A percentile compares a stretch with the other conserved stretches of the same genome.
phyloP scores from a whole-genome alignment of 1,139 yeast genomes.

The Debaryomyces coudertii region DNA sequence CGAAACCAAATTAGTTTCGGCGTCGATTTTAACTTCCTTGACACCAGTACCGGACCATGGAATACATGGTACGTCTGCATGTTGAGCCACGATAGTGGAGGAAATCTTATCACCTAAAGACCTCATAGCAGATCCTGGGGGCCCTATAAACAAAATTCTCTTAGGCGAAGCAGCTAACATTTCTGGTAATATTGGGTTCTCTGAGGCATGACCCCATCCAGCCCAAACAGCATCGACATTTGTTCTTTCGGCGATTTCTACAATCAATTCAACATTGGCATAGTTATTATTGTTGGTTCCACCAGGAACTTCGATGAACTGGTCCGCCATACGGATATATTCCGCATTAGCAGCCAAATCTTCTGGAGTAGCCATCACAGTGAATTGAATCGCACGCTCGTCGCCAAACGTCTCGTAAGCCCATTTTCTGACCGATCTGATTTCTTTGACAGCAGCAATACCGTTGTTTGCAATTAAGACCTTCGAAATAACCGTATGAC shows the following conservation, averaged over 20 bases:
- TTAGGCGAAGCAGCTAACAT: conserved; percentile 87
- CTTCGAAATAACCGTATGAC: conserved; percentile 91
- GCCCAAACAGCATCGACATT: conserved; percentile 99
- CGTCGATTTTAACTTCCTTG: conserved; percentile 72
- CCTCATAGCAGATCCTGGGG: conserved; percentile 98
- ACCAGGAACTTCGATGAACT: conserved; percentile 97
- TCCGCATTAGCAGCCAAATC: conserved; percentile 97
- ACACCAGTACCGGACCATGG: conserved; percentile 99
- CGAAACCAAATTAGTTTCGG: conserved; percentile 75
- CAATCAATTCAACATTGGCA: conserved; percentile 96
- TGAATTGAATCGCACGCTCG: conserved; percentile 90
- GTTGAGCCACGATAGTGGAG: conserved; percentile 97
- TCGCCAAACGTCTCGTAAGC: conserved; percentile 97
- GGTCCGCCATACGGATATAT: conserved; percentile 98
- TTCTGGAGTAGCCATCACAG: conserved; percentile 99
- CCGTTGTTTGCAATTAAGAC: conserved; percentile 96
- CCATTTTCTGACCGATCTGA: conserved; percentile 97
- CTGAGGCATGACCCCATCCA: conserved; percentile 99
- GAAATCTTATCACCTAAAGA: conserved; percentile 98
- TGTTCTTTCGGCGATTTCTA: conserved; percentile 95
- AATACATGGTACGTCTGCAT: conserved; percentile 95
- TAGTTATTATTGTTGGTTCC: conserved; percentile 98
- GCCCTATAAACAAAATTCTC: conserved; percentile 91
- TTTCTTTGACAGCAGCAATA: conserved; percentile 98
- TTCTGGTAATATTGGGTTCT: conserved; percentile 93